Base-by-base conservation (phyloP, 495 filamentous ascomycete genomes). In the Penicillium herquei region DNA sequence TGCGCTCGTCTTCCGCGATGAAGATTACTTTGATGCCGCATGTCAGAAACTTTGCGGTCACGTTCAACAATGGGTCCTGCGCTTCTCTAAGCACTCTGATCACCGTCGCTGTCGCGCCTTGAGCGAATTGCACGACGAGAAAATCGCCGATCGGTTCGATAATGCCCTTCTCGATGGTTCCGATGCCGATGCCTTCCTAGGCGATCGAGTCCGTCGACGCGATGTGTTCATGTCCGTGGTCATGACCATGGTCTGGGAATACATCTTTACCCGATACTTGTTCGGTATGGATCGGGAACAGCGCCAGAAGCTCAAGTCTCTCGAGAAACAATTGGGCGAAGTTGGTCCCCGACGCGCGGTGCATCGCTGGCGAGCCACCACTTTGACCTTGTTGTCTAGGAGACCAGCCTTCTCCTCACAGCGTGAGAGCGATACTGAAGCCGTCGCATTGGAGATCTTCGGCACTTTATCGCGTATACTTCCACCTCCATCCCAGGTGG, bases 221-320 rank as follows among this genome's bases (percentile, higher is more conserved):
- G 90, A 96, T 73, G 87, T 97, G 34, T 95, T 98, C 75, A 96
- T 96, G 89, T 92, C 90, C 21, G 89, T 98, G 60, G 87, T 91
- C 58, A 98, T 97, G 91, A 92, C 86, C 42, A 96, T 98, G 90
- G 84, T 98, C 35, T 97, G 91, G 91, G 93, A 98, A 67, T 96
- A 89, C 64, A 86, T 98, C 66, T 98, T 98, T 70, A 96, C 92
- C 10, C 87, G 95, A 52, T 98, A 98, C 66, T 84, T 98, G 35
- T 98, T 98, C 65, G 94, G 95, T 57, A 94, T 98, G 90, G 93
- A 97, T 72, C 83, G 91, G 49, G 94, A 96, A 66, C 92, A 98
- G 66, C 88, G 95, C 26, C 92, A 98, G 71, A 96, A 96, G 66
- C 87, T 98, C 66, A 96, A 98, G 73, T 83, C 84, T 7, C 83